Conservation (phyloP, 2,329 filamentous ascomycete genomes). For the Orbilia blumenaviensis region DNA sequence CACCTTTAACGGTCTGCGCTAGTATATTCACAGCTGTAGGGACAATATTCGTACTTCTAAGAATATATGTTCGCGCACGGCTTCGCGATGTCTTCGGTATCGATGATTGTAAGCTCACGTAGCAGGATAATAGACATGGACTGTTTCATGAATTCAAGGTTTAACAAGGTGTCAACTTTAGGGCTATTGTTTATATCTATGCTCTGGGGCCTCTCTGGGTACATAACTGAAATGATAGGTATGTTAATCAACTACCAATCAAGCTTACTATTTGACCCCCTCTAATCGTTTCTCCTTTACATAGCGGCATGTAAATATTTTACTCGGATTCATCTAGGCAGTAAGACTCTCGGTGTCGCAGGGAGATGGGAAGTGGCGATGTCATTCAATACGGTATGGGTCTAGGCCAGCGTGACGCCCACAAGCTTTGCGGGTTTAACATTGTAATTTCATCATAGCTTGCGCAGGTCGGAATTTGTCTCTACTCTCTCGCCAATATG, state of each 20-base stretch:
- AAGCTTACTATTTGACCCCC: too few species aligned
- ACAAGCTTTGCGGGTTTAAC: background rate
- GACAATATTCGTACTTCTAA: slow-evolving; percentile 28
- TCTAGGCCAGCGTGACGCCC: background rate
- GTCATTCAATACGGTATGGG: slow-evolving; percentile 28
- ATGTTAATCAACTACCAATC: background rate
- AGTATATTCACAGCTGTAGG: slow-evolving; percentile 25
- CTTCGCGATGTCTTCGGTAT: slow-evolving; percentile 28
- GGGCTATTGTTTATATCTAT: slow-evolving; percentile 30
- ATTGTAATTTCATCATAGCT: background rate
- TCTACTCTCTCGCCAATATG: slow-evolving; percentile 36
- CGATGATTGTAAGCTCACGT: slow-evolving; percentile 16
- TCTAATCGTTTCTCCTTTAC: background rate
- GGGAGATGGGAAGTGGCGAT: slow-evolving; percentile 30
- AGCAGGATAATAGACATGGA: too few species aligned
- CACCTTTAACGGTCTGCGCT: slow-evolving; percentile 20
- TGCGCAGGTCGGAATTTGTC: slow-evolving; percentile 27
- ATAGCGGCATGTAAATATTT: slow-evolving; percentile 33
- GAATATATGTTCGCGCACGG: slow-evolving; percentile 26
- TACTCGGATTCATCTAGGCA: slow-evolving; percentile 23
- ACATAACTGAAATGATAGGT: slow-evolving; percentile 37
- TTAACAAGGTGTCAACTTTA: background rate
- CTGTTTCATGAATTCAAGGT: too few species aligned
- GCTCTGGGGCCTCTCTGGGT: slow-evolving; percentile 29
- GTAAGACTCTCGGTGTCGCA: slow-evolving; percentile 1